Evolutionary conservation across 805 yeast genomes (phyloP), one percentile per base, ranked within the genome.

Genomic region (Tetrapisispora namnaoensis): DNA sequence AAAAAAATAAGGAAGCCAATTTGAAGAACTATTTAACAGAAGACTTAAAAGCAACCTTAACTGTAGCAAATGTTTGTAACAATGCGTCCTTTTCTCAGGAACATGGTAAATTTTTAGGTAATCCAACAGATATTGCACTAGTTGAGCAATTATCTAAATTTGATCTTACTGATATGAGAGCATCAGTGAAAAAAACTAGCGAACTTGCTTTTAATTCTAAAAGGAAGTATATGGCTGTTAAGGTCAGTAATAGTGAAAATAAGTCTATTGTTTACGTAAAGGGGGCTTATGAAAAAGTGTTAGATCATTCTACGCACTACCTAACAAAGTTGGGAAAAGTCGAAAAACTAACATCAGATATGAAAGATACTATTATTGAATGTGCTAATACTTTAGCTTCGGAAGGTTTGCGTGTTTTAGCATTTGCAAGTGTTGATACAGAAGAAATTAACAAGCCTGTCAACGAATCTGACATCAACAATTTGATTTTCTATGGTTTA

Each of bases 81-180:
- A 86, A 86, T 61, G 78, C 89, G 14, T 75, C 78, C 52, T 85
- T 69, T 55, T 83, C 90, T 0, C 69, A 68, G 40, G 95, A 85
- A 58, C 78, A 75, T 60, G 84, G 78, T 50, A 81, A 78, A 60
- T 83, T 69, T 60, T 78, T 86, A 43, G 99, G 99, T 27, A 93
- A 91, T 66, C 95, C 99, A 37, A 88, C 96, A 14, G 99, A 93
- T 69, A 80, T 90, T 56, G 98, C 99, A 0, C 71, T 93, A 40
- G 72, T 89, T 49, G 96, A 87, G 65, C 78, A 80, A 34, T 70
- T 89, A 49, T 70, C 78, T 5, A 77, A 76, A 50, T 88, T 89
- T 66, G 86, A 83, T 3, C 61, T 87, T 44, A 79, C 77, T 7
- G 98, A 93, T 64, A 60, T 67, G 10, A 80, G 99, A 65, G 70